Evolutionary conservation across 2,329 filamentous ascomycete genomes (phyloP).

Genomic region (Simplicillium sp.): DNA sequence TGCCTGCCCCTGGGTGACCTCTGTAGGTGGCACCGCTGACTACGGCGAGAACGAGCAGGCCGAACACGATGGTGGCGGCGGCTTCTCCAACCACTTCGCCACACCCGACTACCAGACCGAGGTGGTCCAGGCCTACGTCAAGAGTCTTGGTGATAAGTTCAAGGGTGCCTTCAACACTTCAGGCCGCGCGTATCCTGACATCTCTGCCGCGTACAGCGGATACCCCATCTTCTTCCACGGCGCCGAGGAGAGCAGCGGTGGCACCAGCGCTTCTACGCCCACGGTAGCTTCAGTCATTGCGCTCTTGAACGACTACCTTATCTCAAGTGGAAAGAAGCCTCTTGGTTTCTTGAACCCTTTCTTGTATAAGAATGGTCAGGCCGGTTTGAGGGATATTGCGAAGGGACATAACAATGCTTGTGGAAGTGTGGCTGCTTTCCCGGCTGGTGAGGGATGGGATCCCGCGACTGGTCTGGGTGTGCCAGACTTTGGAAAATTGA

Average conservation of each 20-base stretch:
- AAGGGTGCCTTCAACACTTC: slow-evolving; percentile 3
- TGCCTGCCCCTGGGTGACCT: slow-evolving; percentile 6
- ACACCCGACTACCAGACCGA: slow-evolving; percentile 2
- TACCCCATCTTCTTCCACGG: slow-evolving; percentile 2
- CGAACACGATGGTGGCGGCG: slow-evolving; percentile 3
- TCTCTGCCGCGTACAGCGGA: slow-evolving; percentile 1
- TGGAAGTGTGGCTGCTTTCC: slow-evolving; percentile 5
- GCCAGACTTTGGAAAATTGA: slow-evolving; percentile 5
- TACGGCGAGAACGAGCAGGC: slow-evolving; percentile 3
- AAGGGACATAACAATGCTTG: slow-evolving; percentile 9
- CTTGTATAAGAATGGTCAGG: slow-evolving; percentile 18
- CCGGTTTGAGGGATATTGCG: slow-evolving; percentile 12
- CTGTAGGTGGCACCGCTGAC: slow-evolving; percentile 2
- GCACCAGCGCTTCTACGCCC: slow-evolving; percentile 25
- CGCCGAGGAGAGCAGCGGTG: not conserved
- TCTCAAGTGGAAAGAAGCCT: slow-evolving; percentile 21
- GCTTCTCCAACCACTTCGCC: slow-evolving; percentile 6
- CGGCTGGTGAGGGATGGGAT: slow-evolving; percentile 12
- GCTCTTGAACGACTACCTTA: slow-evolving; percentile 31
- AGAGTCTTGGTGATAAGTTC: not conserved
- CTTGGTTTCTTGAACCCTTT: slow-evolving; percentile 36
- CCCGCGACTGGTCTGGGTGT: slow-evolving; percentile 11
- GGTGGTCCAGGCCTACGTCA: slow-evolving; percentile 3
- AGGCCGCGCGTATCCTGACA: slow-evolving; percentile 5
- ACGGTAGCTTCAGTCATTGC: slow-evolving; percentile 31